Conservation (phyloP, 1,284 basidiomycete genomes). For the Fomitopsis pinicola region DNA sequence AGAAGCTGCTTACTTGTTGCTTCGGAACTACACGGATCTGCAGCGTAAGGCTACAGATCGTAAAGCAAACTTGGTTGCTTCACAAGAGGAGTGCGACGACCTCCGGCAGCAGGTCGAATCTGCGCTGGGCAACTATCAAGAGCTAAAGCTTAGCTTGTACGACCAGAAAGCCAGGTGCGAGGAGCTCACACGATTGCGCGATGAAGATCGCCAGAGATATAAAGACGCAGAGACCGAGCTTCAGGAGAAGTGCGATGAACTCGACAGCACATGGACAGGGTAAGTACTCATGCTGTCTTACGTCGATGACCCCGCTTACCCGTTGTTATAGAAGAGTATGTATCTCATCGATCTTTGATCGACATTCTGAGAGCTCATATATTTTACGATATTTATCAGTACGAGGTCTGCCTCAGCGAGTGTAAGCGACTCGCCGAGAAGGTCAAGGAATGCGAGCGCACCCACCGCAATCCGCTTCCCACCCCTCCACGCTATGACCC, state of each 20-base stretch:
- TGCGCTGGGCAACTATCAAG: slow-evolving; percentile 11
- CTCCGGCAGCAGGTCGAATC: slow-evolving; percentile 14
- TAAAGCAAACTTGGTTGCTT: slow-evolving; percentile 11
- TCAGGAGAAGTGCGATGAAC: slow-evolving; percentile 30
- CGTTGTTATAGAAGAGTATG: slow-evolving; percentile 35
- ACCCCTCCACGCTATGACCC: slow-evolving; percentile 21
- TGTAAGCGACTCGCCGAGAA: slow-evolving; percentile 29
- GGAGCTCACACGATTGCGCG: slow-evolving; percentile 22
- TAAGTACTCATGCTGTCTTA: slow-evolving; percentile 16
- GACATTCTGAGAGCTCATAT: neutral
- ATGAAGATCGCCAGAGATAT: slow-evolving; percentile 33
- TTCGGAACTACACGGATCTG: slow-evolving; percentile 16
- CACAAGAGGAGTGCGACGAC: slow-evolving; percentile 16
- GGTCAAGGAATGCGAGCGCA: slow-evolving; percentile 20
- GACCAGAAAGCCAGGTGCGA: slow-evolving; percentile 15
- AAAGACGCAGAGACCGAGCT: slow-evolving; percentile 31
- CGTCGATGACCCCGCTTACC: slow-evolving; percentile 2
- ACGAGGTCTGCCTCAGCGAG: slow-evolving; percentile 27
- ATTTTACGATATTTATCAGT: slow-evolving; percentile 17
- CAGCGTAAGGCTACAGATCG: slow-evolving; percentile 16
- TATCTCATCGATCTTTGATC: slow-evolving; percentile 5
- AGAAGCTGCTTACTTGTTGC: slow-evolving; percentile 17
- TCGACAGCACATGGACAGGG: slow-evolving; percentile 36
- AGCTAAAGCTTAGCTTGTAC: slow-evolving; percentile 15
- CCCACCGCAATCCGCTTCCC: slow-evolving; percentile 16